Evolutionary conservation across 163 green algal genomes (phyloP), one percentile per base, ranked within the genome.

Genomic region (Prototheca stagnorum): DNA sequence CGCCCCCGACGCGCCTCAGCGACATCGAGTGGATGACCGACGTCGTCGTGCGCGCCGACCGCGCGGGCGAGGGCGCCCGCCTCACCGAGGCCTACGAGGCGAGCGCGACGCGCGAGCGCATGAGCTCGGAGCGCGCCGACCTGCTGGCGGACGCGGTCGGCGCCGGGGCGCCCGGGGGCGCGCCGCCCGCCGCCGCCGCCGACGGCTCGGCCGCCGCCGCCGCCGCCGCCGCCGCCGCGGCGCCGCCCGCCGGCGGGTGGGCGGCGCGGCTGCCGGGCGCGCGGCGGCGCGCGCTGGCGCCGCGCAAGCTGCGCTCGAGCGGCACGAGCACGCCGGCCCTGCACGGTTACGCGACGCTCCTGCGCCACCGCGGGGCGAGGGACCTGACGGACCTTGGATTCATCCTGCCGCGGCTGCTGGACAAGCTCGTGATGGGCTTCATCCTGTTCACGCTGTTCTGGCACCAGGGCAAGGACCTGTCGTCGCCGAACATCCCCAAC

Each of bases 381-480:
- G 70, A 88, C 68, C 82, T 78, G 54, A 53, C 36, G 17, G 63
- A 74, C 49, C 39, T 41, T 7, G 44, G 54, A 4, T 88, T 80
- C 52, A 40, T 85, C 39, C 67, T 72, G 6, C 57, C 78, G 23
- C 64, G 78, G 17, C 64, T 82, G 28, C 62, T 57, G 11, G 78
- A 88, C 69, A 85, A 88, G 64, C 49, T 82, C 22, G 21, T 84
- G 11, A 72, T 85, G 42, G 57, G 67, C 11, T 45, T 73, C 23
- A 50, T 82, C 39, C 67, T 75, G 43, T 61, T 77, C 40, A 60
- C 46, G 9, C 64, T 81, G 5, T 85, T 79, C 59, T 19, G 14
- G 40, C 40, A 47, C 19, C 22, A 27, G 26, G 5, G 67, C 53
- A 53, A 65, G 16, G 24, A 67, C 29, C 19, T 63, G n/a, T 34